Evolutionary conservation across 2,329 filamentous ascomycete species (phyloP), one percentile per base, ranked within the genome.

Genomic region (Trichoderma sp.): DNA sequence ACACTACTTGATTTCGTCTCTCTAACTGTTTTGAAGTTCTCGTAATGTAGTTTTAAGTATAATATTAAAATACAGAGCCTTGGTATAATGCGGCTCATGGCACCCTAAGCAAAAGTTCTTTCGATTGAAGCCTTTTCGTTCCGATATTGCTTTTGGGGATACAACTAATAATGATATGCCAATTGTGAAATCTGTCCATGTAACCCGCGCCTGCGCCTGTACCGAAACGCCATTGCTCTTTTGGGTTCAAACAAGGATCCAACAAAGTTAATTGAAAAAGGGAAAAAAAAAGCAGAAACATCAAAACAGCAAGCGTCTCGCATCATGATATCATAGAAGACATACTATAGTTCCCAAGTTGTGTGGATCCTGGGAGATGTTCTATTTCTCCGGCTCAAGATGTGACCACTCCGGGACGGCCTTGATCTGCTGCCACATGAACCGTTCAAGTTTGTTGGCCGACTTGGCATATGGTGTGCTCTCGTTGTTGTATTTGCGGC

Each of bases 401-500:
- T 89, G 86, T 15, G 91, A 94, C 95, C 95, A 98, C 84, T 98
- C 95, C 1, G 95, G 95, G 67, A 98, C 93, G 76, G 92, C 92
- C 79, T 93, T 92, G 81, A 98, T 94, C 82, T 95, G 93, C 80
- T 91, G 88, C 93, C 94, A 98, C 95, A 98, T 97, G 79, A 91
- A 97, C 82, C 96, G 97, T 79, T 91, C 96, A 55, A 99, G 85
- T 79, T 96, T 96, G 80, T 94, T 97, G 53, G 96, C 96, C 71
- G 92, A 94, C 84, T 99, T 99, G 28, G 94, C 94, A 80, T 99
- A 99, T 0, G 94, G 92, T 0, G 95, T 99, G 57, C 86, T 97
- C 83, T 98, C 95, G 76, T 95, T 97, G 79, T 99, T 99, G 85
- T 98, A 99, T 78, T 93, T 92, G 75, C 95, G 91, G 81, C 96